Percentiles rank a stretch among this genome's conserved stretches.
phyloP scores from a whole-genome alignment of 2,329 filamentous ascomycete species.

The Madurella fahalii region DNA sequence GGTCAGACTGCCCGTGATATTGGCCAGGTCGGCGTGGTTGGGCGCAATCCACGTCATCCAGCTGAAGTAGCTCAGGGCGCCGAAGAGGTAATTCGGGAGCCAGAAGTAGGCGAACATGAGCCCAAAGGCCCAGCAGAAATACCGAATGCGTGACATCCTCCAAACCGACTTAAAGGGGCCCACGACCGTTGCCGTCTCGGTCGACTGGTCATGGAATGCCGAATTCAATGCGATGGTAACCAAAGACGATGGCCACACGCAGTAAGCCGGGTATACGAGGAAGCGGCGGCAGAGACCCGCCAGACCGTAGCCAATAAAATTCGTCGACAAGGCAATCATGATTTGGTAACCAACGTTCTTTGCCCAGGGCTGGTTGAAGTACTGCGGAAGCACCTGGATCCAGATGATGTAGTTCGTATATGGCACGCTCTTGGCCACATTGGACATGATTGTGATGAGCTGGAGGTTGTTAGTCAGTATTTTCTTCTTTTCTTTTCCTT shows the following conservation, averaged over 20 bases:
- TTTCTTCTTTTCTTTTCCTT: no score
- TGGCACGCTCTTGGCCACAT: constrained; percentile 46
- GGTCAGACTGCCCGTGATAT: constrained; percentile 38
- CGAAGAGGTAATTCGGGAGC: constrained; percentile 46
- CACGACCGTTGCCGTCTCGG: constrained; percentile 27
- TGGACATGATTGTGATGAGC: constrained; percentile 58
- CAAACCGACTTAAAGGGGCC: constrained; percentile 35
- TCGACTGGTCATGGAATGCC: constrained; percentile 33
- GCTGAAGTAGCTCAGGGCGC: constrained; percentile 41
- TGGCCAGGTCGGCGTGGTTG: constrained; percentile 38
- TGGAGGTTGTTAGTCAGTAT: no score
- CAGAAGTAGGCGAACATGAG: constrained; percentile 46
- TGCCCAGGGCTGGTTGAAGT: constrained; percentile 49
- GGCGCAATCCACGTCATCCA: constrained; percentile 51
- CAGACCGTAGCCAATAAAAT: constrained; percentile 54
- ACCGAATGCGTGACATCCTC: constrained; percentile 35
- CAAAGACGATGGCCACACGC: constrained; percentile 41
- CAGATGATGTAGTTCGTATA: constrained; percentile 50
- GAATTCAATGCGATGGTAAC: constrained; percentile 36
- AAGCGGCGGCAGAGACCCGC: constrained; percentile 43
- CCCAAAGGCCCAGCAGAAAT: constrained; percentile 37
- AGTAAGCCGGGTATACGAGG: constrained; percentile 37
- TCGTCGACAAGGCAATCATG: constrained; percentile 46
- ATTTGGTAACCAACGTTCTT: constrained; percentile 48
- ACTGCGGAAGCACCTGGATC: constrained; percentile 45